A percentile compares a stretch with the other conserved stretches of the same genome.
Conservation (phyloP, 176 grass and related monocot species). For the Oryza meyeriana region DNA sequence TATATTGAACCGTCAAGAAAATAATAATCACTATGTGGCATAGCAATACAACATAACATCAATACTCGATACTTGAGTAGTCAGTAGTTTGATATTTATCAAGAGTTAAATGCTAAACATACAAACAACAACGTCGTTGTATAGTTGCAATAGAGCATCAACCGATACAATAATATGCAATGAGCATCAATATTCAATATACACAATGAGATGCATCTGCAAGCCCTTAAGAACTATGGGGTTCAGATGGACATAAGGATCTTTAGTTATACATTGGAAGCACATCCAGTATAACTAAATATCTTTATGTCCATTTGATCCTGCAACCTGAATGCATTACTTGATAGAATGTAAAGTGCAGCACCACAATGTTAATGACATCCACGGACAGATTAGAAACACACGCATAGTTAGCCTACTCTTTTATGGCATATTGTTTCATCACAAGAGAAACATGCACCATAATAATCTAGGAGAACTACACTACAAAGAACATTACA, state of each 20-base stretch:
- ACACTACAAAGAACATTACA: slow-evolving; percentile 33
- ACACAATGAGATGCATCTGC: neutral
- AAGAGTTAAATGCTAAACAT: neutral
- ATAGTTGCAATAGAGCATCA: neutral
- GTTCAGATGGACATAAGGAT: neutral
- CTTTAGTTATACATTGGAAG: neutral
- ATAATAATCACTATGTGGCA: neutral
- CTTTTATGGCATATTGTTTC: neutral
- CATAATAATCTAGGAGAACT: neutral
- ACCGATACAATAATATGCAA: neutral
- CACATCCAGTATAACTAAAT: neutral
- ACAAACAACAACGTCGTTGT: neutral
- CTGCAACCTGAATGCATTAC: neutral
- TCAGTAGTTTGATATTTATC: neutral
- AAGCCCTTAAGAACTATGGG: neutral
- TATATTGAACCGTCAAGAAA: neutral
- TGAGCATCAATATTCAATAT: neutral
- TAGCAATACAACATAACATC: neutral
- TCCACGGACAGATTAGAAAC: neutral
- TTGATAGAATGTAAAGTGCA: neutral
- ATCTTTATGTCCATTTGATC: neutral
- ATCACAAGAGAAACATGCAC: neutral
- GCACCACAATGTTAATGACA: neutral
- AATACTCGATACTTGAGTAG: neutral
- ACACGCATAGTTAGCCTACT: neutral